Conservation (phyloP, 2,329 filamentous ascomycete species). For the Coniochaeta ligniaria region DNA sequence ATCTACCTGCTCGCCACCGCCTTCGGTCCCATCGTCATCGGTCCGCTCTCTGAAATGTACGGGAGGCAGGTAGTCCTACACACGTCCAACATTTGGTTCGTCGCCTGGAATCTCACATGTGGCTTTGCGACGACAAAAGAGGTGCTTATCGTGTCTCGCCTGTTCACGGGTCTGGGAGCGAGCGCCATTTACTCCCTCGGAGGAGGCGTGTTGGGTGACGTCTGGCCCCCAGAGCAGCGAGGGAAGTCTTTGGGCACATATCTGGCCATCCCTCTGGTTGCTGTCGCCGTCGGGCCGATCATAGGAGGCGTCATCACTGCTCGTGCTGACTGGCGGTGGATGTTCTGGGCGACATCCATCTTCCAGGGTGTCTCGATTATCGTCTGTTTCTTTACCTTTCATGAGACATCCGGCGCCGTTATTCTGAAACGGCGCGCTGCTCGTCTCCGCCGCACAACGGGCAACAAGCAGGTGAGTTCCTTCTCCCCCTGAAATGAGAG, state of each 20-base stretch:
- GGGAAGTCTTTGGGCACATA: slow-evolving; percentile 31
- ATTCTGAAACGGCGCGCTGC: slow-evolving; percentile 26
- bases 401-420: slow-evolving; percentile 29
- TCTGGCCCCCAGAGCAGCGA: slow-evolving; percentile 36
- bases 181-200: slow-evolving; percentile 37
- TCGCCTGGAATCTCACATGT: slow-evolving; percentile 40
- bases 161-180: slow-evolving; percentile 40
- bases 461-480: slow-evolving; percentile 4
- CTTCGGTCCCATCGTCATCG: slow-evolving; percentile 34
- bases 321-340: slow-evolving; percentile 33
- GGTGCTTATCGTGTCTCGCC: slow-evolving; percentile 33
- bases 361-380: slow-evolving; percentile 29
- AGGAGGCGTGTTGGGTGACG: slow-evolving; percentile 37
- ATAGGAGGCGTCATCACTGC: slow-evolving; percentile 31
- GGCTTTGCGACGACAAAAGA: slow-evolving; percentile 30
- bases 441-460: slow-evolving; percentile 22
- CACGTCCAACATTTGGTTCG: slow-evolving; percentile 38
- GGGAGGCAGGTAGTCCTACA: slow-evolving; percentile 35
- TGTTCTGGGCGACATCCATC: slow-evolving; percentile 36
- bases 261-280: slow-evolving; percentile 30
- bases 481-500: background rate
- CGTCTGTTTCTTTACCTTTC: slow-evolving; percentile 23
- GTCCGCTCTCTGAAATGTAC: slow-evolving; percentile 39
- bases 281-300: slow-evolving; percentile 28
- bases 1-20: slow-evolving; percentile 35